Percentiles rank a stretch among this genome's conserved stretches.
These are phyloP conservation scores for Mallotus japonicus DNA, from an alignment of 441 rosid species.

Conservation along the genomic window DNA sequence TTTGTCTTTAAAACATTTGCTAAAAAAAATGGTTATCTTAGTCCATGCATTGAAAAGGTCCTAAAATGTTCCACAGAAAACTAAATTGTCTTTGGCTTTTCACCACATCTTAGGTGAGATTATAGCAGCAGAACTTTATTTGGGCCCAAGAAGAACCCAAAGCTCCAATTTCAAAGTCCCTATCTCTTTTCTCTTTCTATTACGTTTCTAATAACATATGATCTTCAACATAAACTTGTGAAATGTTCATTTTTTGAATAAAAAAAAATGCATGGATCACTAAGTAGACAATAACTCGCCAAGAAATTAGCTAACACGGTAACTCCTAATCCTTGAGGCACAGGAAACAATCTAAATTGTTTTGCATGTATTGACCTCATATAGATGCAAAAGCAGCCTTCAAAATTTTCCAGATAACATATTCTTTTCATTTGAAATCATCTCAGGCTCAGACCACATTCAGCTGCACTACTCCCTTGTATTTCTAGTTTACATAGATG, in stretches of 20 bases:
- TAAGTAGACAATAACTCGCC: background rate
- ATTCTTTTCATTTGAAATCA: background rate
- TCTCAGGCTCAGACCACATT: background rate
- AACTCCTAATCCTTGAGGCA: background rate
- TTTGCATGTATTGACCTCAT: background rate
- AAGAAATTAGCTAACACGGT: background rate
- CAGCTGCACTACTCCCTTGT: conserved; percentile 5
- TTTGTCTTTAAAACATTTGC: conserved; percentile 14
- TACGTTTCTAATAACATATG: background rate
- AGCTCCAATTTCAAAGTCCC: background rate
- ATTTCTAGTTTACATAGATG: conserved; percentile 5
- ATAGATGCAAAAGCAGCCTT: conserved; percentile 1
- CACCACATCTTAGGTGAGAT: background rate
- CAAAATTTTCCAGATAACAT: background rate
- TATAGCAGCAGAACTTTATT: conserved; percentile 6
- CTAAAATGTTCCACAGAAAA: background rate
- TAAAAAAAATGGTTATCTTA: conserved; percentile 5
- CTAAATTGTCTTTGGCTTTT: background rate
- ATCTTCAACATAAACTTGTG: background rate
- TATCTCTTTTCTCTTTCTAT: background rate
- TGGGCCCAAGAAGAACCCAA: conserved; percentile 1
- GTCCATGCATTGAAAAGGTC: conserved; percentile 1
- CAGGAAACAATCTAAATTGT: background rate
- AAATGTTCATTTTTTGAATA: background rate
- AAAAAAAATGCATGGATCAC: background rate